Percentiles rank a stretch among this genome's conserved stretches.
phyloP scores from a whole-genome alignment of 2,329 filamentous ascomycete species.

The Beauveria australis region DNA sequence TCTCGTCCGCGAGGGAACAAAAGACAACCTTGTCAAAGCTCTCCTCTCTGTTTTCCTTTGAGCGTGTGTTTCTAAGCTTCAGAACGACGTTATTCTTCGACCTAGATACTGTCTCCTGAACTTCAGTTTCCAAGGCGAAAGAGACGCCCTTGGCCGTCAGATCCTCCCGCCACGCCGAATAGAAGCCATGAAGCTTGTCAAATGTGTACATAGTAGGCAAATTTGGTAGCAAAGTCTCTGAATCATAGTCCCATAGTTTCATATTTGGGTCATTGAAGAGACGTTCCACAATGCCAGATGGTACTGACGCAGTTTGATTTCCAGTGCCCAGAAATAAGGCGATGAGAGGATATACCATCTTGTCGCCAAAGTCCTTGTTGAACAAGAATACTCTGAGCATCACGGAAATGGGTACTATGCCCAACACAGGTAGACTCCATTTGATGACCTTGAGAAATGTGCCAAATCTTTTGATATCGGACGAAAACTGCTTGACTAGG shows the following conservation, averaged over 20 bases:
- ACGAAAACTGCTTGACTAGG: constrained; percentile 45
- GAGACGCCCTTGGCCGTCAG: constrained; percentile 46
- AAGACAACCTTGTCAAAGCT: constrained; percentile 59
- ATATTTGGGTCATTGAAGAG: constrained; percentile 51
- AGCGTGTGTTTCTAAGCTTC: constrained; percentile 39
- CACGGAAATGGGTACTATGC: constrained; percentile 53
- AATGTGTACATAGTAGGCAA: constrained; percentile 60
- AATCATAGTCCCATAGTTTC: constrained; percentile 52
- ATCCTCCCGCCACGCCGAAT: constrained; percentile 49
- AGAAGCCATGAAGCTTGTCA: constrained; percentile 53
- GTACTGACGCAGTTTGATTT: constrained; percentile 65
- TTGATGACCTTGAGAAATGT: constrained; percentile 49
- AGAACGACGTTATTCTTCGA: constrained; percentile 44
- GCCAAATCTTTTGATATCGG: constrained; percentile 49
- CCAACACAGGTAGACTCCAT: constrained; percentile 52
- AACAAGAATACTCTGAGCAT: constrained; percentile 63
- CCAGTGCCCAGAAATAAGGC: constrained; percentile 68
- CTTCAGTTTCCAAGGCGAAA: constrained; percentile 47
- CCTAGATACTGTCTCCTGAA: constrained; percentile 43
- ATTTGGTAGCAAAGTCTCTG: constrained; percentile 47
- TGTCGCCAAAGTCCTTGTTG: constrained; percentile 60
- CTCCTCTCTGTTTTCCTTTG: constrained; percentile 44
- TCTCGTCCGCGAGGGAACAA: constrained; percentile 56
- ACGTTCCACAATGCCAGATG: constrained; percentile 57
- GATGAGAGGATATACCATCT: constrained; percentile 62